Base-by-base conservation (phyloP, 106 monocot genomes). In the Dendrobium nobile region DNA sequence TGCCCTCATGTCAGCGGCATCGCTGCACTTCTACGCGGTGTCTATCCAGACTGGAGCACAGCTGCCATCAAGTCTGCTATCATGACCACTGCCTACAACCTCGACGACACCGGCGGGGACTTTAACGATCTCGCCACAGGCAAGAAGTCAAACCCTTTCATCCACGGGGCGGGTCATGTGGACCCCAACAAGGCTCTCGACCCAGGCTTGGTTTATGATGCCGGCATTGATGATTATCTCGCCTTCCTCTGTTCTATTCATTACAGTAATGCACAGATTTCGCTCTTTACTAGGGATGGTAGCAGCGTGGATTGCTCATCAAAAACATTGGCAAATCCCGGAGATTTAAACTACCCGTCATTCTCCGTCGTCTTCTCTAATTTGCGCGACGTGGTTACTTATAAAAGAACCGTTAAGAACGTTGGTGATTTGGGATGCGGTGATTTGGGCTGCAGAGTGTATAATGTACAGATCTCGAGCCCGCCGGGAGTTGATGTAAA, bases 211-310 rank as follows among this genome's bases (percentile, higher is more conserved):
- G 33, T 85, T n/a, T 85, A 82, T 19, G 85, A 85, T 47, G 82
- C 84, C 18, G 75, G 72, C 24, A 13, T 59, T 0, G 47, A 84
- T 11, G 87, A 88, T 59, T 88, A 88, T 70, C 3, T 88, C 45
- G 79, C 54, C 22, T 75, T 82, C 41, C 67, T 88, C 15, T 88
- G 88, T 37, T 68, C 80, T 24, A 73, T 85, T 82, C 80, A 82
- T 61, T 92, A 90, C 77, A 47, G 18, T 9, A 31, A 86, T 5
- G 44, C 54, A 65, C 88, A 98, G 54, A 89, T 98, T 18, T 82
- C 90, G 5, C 78, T 94, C 54, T 88, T 56, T 45, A 88, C 88
- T 40, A 33, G 54, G 28, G 48, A 82, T 41, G 80, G 79, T 22
- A 70, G 68, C 18, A 2, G 28, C 20, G 31, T 56, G 0, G 15